phyloP scores from a whole-genome alignment of 169 alveolate genomes.

The Plasmodium cynomolgi region DNA sequence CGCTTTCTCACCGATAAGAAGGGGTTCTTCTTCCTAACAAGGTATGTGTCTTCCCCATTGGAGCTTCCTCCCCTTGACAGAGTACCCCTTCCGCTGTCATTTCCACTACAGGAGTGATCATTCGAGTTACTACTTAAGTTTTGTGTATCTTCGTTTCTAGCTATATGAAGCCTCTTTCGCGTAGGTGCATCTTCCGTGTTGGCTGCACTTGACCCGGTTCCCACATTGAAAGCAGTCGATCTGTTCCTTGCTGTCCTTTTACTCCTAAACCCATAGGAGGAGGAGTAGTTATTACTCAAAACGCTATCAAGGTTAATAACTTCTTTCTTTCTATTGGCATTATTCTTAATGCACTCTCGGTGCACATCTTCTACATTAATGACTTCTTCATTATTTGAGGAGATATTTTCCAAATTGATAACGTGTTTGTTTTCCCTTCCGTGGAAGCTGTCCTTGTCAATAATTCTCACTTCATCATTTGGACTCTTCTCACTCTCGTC shows the following conservation, averaged over 20 bases:
- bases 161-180: background rate
- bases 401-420: constrained; percentile 17
- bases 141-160: background rate
- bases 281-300: background rate
- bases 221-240: background rate
- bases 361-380: constrained; percentile 55
- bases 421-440: background rate
- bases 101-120: background rate
- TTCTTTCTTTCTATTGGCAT: background rate
- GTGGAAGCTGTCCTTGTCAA: background rate
- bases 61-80: background rate
- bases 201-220: background rate
- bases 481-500: background rate
- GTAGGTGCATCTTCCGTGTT: background rate
- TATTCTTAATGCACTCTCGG: background rate
- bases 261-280: background rate
- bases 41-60: background rate
- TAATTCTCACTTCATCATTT: constrained; percentile 38
- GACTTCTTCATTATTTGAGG: background rate
- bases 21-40: background rate
- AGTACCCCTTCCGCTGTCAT: background rate
- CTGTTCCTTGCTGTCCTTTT: background rate
- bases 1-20: background rate
- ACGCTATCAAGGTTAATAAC: constrained; percentile 29
- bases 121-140: background rate